Base-by-base conservation (phyloP, 345 rosid genomes). In the Lepidium sativum region DNA sequence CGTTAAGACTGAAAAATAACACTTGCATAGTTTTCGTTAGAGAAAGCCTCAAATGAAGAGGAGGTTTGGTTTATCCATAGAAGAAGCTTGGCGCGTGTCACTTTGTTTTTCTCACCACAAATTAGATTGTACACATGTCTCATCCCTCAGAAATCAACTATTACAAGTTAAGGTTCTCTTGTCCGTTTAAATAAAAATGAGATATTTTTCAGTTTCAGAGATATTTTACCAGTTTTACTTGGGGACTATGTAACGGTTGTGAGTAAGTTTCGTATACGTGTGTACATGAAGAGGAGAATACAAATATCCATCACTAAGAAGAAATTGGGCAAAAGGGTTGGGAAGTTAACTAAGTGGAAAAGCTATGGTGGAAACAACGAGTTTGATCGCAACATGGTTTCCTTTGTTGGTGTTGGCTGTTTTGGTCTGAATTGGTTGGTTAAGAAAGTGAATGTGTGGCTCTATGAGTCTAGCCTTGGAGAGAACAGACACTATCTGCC, bases 381-480 rank as follows among this genome's bases (percentile, higher is more conserved):
- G 54, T 49, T 72, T 43, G 76, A 49, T 33, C 29, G 33, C 54
- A 23, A 1, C 25, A 12, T 72, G 65, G 71, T 34, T 58, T n/a
- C 37, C 60, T 50, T 25, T 57, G 67, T 13, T 65, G 38, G 39
- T 65, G 10, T 49, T 72, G 23, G 71, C 13, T 49, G 35, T 33
- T 50, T 56, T 32, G 43, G 58, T 57, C 32, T 72, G 47, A 57
- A 29, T 7, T 73, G 80, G 75, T 42, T 82, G 44, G 16, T 58
- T 8, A 78, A 39, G 68, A 73, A 43, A 32, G 58, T 71, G 37
- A 82, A 82, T 16, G 69, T 69, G 37, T 80, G 75, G 79, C 47
- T 63, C 7, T 68, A 75, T 45, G 73, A 61, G 45, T 72, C 62
- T 8, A 59, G 15, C 10, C 50, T 83, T 43, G 84, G 81, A 5